Conservation (phyloP, 352 stramenopile genomes). For the Phytophthora cactorum region DNA sequence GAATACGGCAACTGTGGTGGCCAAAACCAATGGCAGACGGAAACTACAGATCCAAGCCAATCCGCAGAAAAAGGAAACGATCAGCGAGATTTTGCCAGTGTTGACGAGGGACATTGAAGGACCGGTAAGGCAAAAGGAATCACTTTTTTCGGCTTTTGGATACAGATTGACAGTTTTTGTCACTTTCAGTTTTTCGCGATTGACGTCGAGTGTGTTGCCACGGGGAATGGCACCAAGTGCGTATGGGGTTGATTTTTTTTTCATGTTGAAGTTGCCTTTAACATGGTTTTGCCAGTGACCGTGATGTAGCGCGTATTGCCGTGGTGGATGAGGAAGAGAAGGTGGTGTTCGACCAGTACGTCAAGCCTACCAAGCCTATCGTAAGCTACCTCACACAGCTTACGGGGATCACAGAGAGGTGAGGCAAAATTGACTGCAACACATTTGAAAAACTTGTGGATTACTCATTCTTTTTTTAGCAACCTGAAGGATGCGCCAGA, state of each 20-base stretch:
- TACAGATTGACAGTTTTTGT: neutral
- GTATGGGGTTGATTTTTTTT: slow-evolving; percentile 19
- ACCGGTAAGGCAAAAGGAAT: slow-evolving; percentile 44
- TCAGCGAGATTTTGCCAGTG: slow-evolving; percentile 79
- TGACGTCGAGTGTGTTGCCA: slow-evolving; percentile 94
- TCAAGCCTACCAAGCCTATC: slow-evolving; percentile 86
- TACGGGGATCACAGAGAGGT: slow-evolving; percentile 87
- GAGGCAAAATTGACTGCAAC: slow-evolving; percentile 1
- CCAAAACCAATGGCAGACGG: slow-evolving; percentile 23
- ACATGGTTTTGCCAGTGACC: slow-evolving; percentile 58
- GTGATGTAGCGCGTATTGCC: slow-evolving; percentile 90
- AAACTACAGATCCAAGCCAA: slow-evolving; percentile 76
- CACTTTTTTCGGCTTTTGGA: slow-evolving; percentile 2
- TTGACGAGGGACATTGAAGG: slow-evolving; percentile 80
- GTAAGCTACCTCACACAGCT: slow-evolving; percentile 93
- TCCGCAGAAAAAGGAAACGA: slow-evolving; percentile 69
- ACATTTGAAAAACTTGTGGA: neutral
- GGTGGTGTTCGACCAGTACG: slow-evolving; percentile 87
- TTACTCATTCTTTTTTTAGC: slow-evolving; percentile 32
- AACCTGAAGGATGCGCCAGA: slow-evolving; percentile 68
- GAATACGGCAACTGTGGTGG: slow-evolving; percentile 16
- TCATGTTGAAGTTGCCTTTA: neutral
- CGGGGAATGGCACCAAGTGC: slow-evolving; percentile 77
- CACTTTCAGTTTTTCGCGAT: slow-evolving; percentile 88
- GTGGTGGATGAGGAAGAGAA: slow-evolving; percentile 90